Evolutionary conservation across 805 yeast species (phyloP), one percentile per base, ranked within the genome.

Genomic region (Candida nanaspora): DNA sequence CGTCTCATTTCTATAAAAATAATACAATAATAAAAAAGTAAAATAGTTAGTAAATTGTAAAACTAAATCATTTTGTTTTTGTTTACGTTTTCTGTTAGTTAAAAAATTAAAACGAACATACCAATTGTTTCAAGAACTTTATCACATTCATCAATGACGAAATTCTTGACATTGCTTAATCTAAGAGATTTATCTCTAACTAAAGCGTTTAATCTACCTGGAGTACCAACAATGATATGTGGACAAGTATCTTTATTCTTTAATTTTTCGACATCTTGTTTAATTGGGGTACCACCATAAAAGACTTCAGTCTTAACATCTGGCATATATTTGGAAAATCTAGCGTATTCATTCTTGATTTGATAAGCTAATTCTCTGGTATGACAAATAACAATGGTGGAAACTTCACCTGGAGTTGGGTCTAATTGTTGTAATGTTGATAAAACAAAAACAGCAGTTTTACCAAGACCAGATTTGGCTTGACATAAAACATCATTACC

Each of bases 401-500:
- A 79, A 49, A 93, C 84, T 68, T 91, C 98, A 59, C 98, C 98
- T 46, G 95, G 87, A 52, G 91, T 87, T 35, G 98, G 98, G 59
- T 93, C 98, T 59, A 91, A 75, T 70, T 91, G 97, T 69, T 91
- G 98, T 61, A 91, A 76, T 47, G 98, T 91, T 21, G 96, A 86
- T 57, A 91, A 75, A 45, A 91, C 98, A 56, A 91, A 91, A 42
- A 91, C 98, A 35, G 98, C 98, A 45, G 98, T 91, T 67, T 91
- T 91, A 81, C 98, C 98, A 53, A 93, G 76, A 84, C 98, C 98
- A 36, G 98, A 93, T 73, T 93, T 91, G 66, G 98, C 98, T 75
- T 91, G 98, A 72, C 98, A 93, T 52, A 91, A 70, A 44, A 91
- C 98, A 62, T 91, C 98, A 47, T 96, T 91, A 61, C 98, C 98